phyloP scores from a whole-genome alignment of 2,329 filamentous ascomycete genomes.

The Arachnopeziza araneosa region DNA sequence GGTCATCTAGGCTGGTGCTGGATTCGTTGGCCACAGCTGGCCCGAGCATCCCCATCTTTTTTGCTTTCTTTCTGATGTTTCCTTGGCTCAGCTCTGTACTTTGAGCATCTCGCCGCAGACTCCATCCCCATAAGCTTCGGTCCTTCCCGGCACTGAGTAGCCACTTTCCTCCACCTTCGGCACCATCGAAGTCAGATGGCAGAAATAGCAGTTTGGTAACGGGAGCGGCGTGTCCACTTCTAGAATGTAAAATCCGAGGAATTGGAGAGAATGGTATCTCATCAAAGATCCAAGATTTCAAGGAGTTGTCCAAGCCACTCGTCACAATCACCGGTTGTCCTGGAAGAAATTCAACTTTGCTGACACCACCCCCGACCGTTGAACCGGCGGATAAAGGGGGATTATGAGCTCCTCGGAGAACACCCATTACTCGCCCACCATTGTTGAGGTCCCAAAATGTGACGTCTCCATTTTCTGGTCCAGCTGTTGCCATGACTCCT shows the following conservation, averaged over 20 bases:
- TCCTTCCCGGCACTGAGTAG: constrained; percentile 84
- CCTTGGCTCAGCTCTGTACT: constrained; percentile 92
- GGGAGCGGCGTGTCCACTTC: constrained; percentile 84
- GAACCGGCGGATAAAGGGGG: constrained; percentile 50
- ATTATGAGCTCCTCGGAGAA: constrained; percentile 83
- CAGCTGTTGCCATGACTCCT: constrained; percentile 92
- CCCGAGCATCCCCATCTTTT: constrained; percentile 72
- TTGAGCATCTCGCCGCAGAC: constrained; percentile 87
- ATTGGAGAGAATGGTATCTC: constrained; percentile 83
- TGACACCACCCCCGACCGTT: constrained; percentile 69
- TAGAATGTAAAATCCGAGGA: constrained; percentile 76
- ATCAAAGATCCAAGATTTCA: constrained; percentile 97
- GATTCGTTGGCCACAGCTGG: constrained; percentile 52
- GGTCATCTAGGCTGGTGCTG: constrained; percentile 60
- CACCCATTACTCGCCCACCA: constrained; percentile 78
- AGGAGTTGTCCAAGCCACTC: constrained; percentile 84
- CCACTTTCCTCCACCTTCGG: constrained; percentile 89
- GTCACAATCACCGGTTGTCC: constrained; percentile 89
- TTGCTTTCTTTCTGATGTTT: constrained; percentile 78
- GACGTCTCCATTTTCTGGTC: constrained; percentile 73
- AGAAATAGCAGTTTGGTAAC: constrained; percentile 80
- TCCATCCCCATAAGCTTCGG: constrained; percentile 93
- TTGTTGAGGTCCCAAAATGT: constrained; percentile 95
- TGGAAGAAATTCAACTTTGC: constrained; percentile 79
- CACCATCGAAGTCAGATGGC: constrained; percentile 81